These are phyloP conservation scores for Lyophyllum decastes DNA, from an alignment of 768 basidiomycete genomes.

Conservation along the genomic window DNA sequence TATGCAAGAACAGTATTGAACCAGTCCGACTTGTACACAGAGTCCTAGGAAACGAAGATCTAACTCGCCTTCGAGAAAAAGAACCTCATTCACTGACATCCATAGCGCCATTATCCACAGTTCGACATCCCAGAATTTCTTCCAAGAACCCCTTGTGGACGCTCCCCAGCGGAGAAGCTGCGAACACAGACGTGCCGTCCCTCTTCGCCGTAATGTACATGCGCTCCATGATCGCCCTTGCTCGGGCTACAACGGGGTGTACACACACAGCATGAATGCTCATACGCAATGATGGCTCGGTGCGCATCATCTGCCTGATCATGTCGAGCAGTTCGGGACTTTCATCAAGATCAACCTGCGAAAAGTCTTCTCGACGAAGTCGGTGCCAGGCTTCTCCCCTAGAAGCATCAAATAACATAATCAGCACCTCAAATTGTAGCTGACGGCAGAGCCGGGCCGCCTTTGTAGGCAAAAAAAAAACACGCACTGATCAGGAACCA, in stretches of 20 bases:
- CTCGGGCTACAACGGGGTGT: conserved; percentile 66
- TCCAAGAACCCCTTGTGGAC: conserved; percentile 65
- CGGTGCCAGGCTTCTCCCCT: conserved; percentile 96
- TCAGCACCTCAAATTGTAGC: conserved; percentile 24
- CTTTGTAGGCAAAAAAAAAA: conserved; percentile 5
- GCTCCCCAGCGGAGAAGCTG: conserved; percentile 61
- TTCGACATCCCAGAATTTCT: conserved; percentile 49
- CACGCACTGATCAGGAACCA: conserved; percentile 94
- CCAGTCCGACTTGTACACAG: conserved; percentile 8
- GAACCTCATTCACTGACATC: conserved; percentile 38
- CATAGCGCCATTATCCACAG: conserved; percentile 29
- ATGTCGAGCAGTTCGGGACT: conserved; percentile 69
- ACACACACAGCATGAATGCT: conserved; percentile 54
- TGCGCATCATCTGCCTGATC: conserved; percentile 78
- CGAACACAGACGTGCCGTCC: conserved; percentile 45
- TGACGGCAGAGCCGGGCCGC: conserved; percentile 18
- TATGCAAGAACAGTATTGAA: conserved; percentile 12
- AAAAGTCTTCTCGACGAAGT: conserved; percentile 88
- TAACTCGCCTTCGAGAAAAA: conserved; percentile 8
- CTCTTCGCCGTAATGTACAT: conserved; percentile 35
- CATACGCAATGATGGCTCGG: conserved; percentile 62
- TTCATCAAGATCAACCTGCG: conserved; percentile 71
- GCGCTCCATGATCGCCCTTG: conserved; percentile 63
- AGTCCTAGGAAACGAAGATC: conserved; percentile 9
- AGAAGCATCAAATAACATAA: conserved; percentile 25